These are phyloP conservation scores for Gossypium anomalum DNA, from an alignment of 345 rosid species.

Conservation along the genomic window DNA sequence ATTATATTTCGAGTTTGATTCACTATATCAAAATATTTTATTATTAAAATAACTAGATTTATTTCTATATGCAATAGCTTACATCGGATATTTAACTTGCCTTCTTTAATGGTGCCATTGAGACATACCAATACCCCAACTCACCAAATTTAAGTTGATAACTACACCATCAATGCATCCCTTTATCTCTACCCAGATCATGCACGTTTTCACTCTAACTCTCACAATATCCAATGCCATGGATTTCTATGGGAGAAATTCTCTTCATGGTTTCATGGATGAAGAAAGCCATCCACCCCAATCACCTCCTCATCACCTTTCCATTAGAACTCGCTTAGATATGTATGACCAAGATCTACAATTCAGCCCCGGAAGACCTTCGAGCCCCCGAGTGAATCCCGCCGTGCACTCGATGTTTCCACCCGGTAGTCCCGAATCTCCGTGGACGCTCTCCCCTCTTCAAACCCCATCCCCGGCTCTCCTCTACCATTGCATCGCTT, in stretches of 20 bases:
- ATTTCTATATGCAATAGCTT: neutral
- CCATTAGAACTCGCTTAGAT: constrained; percentile 20
- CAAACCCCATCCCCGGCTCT: constrained; percentile 41
- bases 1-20: too few species aligned
- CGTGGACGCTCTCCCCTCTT: constrained; percentile 49
- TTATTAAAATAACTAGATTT: too few species aligned
- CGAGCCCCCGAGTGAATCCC: constrained; percentile 11
- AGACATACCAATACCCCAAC: neutral
- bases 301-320: constrained; percentile 19
- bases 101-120: constrained; percentile 2
- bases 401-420: constrained; percentile 16
- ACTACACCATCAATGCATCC: neutral
- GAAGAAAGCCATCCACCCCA: constrained; percentile 19
- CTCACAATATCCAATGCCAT: constrained; percentile 15
- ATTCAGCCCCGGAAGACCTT: constrained; percentile 35
- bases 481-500: constrained; percentile 46
- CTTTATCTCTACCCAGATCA: neutral
- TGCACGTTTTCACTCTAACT: neutral
- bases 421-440: constrained; percentile 36
- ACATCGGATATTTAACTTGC: neutral
- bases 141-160: constrained; percentile 13
- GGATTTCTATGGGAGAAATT: constrained; percentile 28
- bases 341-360: constrained; percentile 30
- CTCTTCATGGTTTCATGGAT: constrained; percentile 22
- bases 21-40: too few species aligned